Evolutionary conservation across 352 stramenopile species (phyloP), one percentile per base, ranked within the genome.

Genomic region (Phytopythium oedochilum): DNA sequence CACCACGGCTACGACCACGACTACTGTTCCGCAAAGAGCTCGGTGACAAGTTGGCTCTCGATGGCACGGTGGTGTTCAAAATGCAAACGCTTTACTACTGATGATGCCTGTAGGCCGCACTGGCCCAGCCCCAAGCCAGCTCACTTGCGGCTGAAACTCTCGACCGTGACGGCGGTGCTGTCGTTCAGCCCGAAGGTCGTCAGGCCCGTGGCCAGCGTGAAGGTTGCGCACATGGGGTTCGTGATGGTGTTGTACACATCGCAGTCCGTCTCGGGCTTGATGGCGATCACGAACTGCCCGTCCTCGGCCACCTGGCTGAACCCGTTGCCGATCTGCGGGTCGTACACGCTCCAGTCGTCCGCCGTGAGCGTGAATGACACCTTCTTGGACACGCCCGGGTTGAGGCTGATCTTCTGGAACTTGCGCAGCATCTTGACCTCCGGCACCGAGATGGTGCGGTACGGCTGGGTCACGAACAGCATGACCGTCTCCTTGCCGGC

Each of bases 381-480:
- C 43, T 66, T 56, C 44, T 68, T 47, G 1, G 67, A 64, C 42
- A 77, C 64, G 2, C 75, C 73, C 5, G 80, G 64, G 25, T 61
- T 32, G 35, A 94, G 61, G 0, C 68, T 53, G 26, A 96, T 78
- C 68, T 94, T 94, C 23, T 72, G 56, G 57, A 93, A 94, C 48
- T 81, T 79, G 45, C 84, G 82, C 29, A 96, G 73, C 59, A 86
- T 74, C 68, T 94, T 95, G 38, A 88, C 73, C 46, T 93, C 84
- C 0, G 85, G 82, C 20, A 89, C 71, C 3, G 83, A 75, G 45
- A 83, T 78, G 26, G 63, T 51, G 18, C 78, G 78, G 49, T 75
- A 77, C 34, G 77, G 75, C 55, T 88, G 80, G 17, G 75, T 78
- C 32, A 95, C 63, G 42, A 96, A 89, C 36, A 96, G 54, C 57